Percentiles rank a stretch among this genome's conserved stretches.
Conservation (phyloP, 495 filamentous ascomycete genomes). For the Penicillium mononematosum region DNA sequence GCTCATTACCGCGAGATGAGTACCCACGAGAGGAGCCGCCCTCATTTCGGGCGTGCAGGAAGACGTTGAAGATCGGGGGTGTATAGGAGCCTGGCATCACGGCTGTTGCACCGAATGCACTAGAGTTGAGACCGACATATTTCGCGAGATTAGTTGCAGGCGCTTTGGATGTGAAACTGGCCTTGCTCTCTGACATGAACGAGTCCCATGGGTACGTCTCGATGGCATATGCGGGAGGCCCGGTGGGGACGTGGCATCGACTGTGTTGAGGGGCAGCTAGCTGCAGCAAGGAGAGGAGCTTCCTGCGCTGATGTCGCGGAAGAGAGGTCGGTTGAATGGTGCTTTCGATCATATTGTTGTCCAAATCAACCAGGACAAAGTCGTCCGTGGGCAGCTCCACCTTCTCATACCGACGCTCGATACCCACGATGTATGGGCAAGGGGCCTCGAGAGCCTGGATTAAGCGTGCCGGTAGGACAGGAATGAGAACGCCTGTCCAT, state of each 20-base stretch:
- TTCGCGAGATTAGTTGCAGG: slow-evolving; percentile 71
- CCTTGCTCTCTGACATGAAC: slow-evolving; percentile 80
- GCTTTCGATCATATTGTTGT: slow-evolving; percentile 83
- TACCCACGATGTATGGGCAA: slow-evolving; percentile 94
- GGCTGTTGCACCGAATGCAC: slow-evolving; percentile 71
- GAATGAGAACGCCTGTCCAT: slow-evolving; percentile 92
- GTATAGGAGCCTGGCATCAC: slow-evolving; percentile 45
- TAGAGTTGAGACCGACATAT: slow-evolving; percentile 83
- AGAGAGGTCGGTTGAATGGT: slow-evolving; percentile 69
- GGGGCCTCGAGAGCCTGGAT: slow-evolving; percentile 90
- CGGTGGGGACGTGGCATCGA: slow-evolving; percentile 78
- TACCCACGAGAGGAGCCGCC: slow-evolving; percentile 43
- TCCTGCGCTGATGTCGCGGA: slow-evolving; percentile 85
- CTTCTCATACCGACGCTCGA: slow-evolving; percentile 90
- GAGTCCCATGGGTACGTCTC: slow-evolving; percentile 89
- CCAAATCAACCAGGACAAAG: slow-evolving; percentile 91
- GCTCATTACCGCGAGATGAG: slow-evolving; percentile 58
- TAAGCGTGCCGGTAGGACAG: slow-evolving; percentile 81
- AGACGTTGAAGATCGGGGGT: slow-evolving; percentile 85
- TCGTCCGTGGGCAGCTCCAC: slow-evolving; percentile 94
- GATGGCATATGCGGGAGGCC: slow-evolving; percentile 89
- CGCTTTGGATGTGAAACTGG: slow-evolving; percentile 70
- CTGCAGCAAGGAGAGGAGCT: slow-evolving; percentile 84
- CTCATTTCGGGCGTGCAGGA: slow-evolving; percentile 72
- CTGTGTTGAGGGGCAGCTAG: slow-evolving; percentile 86